phyloP scores from a whole-genome alignment of 1,284 basidiomycete genomes.

The Porogramme epimiltina region DNA sequence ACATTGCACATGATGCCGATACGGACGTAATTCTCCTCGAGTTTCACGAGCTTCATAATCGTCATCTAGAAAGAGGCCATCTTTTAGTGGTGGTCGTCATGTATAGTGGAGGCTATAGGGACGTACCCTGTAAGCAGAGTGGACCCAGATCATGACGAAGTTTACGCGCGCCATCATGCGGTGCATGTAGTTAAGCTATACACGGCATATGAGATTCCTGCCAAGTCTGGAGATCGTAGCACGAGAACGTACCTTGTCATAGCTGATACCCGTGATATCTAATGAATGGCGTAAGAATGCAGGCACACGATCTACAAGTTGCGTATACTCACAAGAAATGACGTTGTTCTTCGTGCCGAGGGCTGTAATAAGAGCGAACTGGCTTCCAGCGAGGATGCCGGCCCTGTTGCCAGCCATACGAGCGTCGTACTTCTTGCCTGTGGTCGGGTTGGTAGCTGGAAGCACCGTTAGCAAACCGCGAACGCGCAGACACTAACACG shows the following conservation, averaged over 20 bases:
- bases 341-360: constrained; percentile 69
- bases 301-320: neutral
- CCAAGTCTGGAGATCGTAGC: neutral
- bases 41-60: neutral
- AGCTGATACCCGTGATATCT: constrained; percentile 62
- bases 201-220: neutral
- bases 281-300: neutral
- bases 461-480: neutral
- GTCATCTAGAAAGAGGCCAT: neutral
- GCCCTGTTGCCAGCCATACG: constrained; percentile 51
- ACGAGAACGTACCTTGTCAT: constrained; percentile 46
- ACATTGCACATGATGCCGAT: constrained; percentile 19
- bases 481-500: neutral
- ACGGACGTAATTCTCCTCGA: constrained; percentile 12
- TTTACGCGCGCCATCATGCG: constrained; percentile 52
- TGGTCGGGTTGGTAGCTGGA: constrained; percentile 1
- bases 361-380: constrained; percentile 62
- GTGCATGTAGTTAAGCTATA: constrained; percentile 53
- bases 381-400: constrained; percentile 50
- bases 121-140: constrained; percentile 46
- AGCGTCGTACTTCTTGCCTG: constrained; percentile 37
- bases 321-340: constrained; percentile 49
- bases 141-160: constrained; percentile 36
- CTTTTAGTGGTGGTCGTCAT: constrained; percentile 50
- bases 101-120: constrained; percentile 35